Percentiles rank a stretch among this genome's conserved stretches.
Conservation (phyloP, 2,329 filamentous ascomycete species). For the Lachnellula subtilissima region DNA sequence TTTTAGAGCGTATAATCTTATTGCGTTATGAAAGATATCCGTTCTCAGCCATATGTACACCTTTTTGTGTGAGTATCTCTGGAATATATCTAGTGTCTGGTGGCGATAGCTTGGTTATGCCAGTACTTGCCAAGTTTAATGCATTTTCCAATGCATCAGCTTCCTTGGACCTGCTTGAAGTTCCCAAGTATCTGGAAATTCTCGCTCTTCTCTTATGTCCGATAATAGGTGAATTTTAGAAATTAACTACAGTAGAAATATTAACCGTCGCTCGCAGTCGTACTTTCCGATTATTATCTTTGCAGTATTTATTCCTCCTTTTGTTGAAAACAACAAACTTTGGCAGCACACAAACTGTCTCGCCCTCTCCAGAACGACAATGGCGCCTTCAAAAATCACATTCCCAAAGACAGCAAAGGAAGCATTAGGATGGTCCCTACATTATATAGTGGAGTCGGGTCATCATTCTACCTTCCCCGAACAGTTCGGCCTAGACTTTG, state of each 20-base stretch:
- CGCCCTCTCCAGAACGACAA: neutral
- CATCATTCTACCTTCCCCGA: neutral
- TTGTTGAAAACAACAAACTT: no score
- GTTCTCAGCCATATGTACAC: neutral
- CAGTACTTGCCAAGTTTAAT: neutral
- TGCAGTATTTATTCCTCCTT: no score
- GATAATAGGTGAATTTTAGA: no score
- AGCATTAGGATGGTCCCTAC: neutral
- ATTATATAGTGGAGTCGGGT: neutral
- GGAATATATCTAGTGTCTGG: no score
- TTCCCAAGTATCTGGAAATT: no score
- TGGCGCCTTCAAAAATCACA: neutral
- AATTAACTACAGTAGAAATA: no score
- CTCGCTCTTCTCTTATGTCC: no score
- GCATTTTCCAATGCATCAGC: neutral
- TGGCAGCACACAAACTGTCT: neutral
- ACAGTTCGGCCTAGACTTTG: neutral
- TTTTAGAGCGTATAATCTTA: slow-evolving; percentile 21
- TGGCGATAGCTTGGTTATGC: no score
- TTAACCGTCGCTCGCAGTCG: neutral
- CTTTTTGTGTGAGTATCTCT: neutral
- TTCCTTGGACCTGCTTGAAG: neutral
- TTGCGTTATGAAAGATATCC: slow-evolving; percentile 3
- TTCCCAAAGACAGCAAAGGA: neutral
- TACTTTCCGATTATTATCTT: neutral